phyloP scores from a whole-genome alignment of 1,284 basidiomycete genomes.

The Grifola frondosa region DNA sequence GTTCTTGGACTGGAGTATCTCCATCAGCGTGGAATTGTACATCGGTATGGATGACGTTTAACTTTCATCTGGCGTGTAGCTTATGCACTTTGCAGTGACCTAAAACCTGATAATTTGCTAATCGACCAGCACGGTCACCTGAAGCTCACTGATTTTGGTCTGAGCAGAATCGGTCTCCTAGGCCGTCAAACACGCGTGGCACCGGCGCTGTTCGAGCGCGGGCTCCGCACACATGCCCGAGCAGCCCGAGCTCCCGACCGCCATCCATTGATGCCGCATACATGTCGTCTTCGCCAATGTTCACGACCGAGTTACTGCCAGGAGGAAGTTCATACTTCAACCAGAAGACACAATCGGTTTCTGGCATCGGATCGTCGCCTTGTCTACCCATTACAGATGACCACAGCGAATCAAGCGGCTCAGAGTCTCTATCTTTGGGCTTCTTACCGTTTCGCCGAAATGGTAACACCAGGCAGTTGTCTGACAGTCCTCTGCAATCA shows the following conservation, averaged over 20 bases:
- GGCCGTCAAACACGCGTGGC: conserved; percentile 91
- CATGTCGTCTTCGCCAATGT: conserved; percentile 64
- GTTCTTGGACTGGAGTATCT: conserved; percentile 94
- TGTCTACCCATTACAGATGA: conserved; percentile 74
- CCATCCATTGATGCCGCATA: conserved; percentile 84
- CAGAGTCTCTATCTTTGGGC: conserved; percentile 64
- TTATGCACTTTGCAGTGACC: conserved; percentile 60
- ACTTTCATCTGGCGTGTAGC: not conserved
- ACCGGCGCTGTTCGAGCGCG: conserved; percentile 47
- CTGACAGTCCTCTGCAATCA: conserved; percentile 76
- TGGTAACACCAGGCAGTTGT: conserved; percentile 41
- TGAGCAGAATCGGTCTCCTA: conserved; percentile 95
- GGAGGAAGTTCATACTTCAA: conserved; percentile 80
- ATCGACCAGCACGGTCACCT: conserved; percentile 96
- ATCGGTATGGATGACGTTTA: conserved; percentile 72
- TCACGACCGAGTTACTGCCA: conserved; percentile 50
- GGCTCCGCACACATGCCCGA: conserved; percentile 49
- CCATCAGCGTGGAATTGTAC: conserved; percentile 91
- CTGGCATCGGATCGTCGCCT: conserved; percentile 62
- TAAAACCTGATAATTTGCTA: conserved; percentile 97
- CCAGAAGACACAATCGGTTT: conserved; percentile 56
- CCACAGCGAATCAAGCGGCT: conserved; percentile 82
- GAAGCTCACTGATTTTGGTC: conserved; percentile 97
- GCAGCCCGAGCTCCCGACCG: conserved; percentile 68
- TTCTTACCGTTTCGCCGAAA: conserved; percentile 53